phyloP scores from a whole-genome alignment of 2,329 filamentous ascomycete genomes.

The Bipolaris victoriae region DNA sequence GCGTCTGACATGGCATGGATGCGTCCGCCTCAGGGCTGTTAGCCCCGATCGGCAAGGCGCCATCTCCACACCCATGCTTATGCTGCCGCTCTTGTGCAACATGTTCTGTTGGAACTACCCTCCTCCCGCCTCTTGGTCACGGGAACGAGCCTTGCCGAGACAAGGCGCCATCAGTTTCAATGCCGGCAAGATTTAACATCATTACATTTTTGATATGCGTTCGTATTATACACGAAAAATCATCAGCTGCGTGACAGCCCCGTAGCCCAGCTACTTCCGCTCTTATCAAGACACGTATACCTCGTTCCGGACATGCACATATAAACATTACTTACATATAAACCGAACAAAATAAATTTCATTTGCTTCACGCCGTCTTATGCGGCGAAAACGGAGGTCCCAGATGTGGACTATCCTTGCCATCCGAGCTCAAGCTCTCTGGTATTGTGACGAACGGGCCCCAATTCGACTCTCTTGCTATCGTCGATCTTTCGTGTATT shows the following conservation, averaged over 20 bases:
- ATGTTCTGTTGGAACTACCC: conserved; percentile 7
- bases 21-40: conserved; percentile 1
- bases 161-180: neutral
- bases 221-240: neutral
- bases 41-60: conserved; percentile 10
- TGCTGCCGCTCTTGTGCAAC: conserved; percentile 15
- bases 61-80: conserved; percentile 11
- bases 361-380: conserved; percentile 22
- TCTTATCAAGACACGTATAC: neutral
- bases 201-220: too few relatives aligned
- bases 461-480: conserved; percentile 31
- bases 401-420: conserved; percentile 27
- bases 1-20: conserved; percentile 3
- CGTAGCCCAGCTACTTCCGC: conserved; percentile 35
- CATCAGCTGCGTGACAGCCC: conserved; percentile 13
- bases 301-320: conserved; percentile 1
- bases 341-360: neutral
- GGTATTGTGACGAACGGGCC: conserved; percentile 46
- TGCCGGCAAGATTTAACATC: too few relatives aligned
- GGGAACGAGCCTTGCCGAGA: neutral
- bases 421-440: conserved; percentile 33
- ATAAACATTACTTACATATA: neutral
- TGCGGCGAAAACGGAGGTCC: conserved; percentile 22
- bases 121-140: neutral
- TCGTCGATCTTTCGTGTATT: conserved; percentile 14